A percentile compares a stretch with the other conserved stretches of the same genome.
phyloP scores from a whole-genome alignment of 495 filamentous ascomycete species.

The Hamigera avellanea region DNA sequence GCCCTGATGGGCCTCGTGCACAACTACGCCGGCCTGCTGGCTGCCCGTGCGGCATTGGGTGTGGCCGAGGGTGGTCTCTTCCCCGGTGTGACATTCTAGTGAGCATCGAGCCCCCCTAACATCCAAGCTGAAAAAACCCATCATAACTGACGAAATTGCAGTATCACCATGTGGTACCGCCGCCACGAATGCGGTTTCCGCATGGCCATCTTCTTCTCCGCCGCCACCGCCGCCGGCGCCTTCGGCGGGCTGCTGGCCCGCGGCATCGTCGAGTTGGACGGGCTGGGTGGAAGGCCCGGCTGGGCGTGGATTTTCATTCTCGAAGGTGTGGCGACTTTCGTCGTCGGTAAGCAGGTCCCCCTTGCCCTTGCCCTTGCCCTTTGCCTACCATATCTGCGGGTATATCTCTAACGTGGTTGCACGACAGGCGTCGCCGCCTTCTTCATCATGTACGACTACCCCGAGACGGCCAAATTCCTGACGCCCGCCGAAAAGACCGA shows the following conservation, averaged over 20 bases:
- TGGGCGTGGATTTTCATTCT: slow-evolving; percentile 78
- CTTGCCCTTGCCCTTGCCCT: no score
- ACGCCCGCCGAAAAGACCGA: slow-evolving; percentile 57
- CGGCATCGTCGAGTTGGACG: slow-evolving; percentile 51
- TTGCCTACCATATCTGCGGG: no score
- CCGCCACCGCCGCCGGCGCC: slow-evolving; percentile 71
- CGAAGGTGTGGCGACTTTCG: slow-evolving; percentile 63
- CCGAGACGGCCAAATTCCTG: slow-evolving; percentile 70
- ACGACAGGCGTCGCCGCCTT: no score
- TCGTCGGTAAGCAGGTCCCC: slow-evolving; percentile 61
- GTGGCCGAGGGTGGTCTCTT: slow-evolving; percentile 80
- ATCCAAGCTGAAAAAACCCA: slow-evolving; percentile 79
- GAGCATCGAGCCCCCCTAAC: no score
- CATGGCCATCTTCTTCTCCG: slow-evolving; percentile 86
- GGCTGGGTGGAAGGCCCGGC: slow-evolving; percentile 49
- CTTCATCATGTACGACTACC: slow-evolving; percentile 86
- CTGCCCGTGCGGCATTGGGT: slow-evolving; percentile 77
- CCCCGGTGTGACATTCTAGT: slow-evolving; percentile 78
- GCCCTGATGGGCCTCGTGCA: slow-evolving; percentile 71
- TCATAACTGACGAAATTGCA: no score
- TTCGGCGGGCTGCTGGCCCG: slow-evolving; percentile 76
- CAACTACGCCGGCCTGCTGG: slow-evolving; percentile 70
- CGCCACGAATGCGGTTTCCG: no score
- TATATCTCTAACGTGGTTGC: no score
- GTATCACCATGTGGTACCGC: no score